Evolutionary conservation across 139 green algal genomes (phyloP).

Genomic region (Chlorella sp.): DNA sequence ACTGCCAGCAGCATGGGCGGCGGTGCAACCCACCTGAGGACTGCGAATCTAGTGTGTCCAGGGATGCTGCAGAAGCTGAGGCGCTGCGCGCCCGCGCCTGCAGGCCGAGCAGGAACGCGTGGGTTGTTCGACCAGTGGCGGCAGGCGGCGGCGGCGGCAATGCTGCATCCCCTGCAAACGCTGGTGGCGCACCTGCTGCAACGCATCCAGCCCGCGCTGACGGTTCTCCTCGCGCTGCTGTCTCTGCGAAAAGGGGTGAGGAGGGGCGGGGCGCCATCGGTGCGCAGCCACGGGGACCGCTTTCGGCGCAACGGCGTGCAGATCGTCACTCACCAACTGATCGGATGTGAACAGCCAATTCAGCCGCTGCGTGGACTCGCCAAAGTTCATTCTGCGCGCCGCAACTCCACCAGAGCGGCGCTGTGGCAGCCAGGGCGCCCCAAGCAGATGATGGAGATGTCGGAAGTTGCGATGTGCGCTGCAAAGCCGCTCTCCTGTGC

Average conservation of each 20-base stretch:
- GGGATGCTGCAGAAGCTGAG: not conserved
- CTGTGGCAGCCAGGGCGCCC: no score
- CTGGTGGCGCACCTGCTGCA: not conserved
- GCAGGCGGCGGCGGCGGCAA: not conserved
- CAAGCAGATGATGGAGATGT: no score
- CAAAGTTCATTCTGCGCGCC: constrained; percentile 60
- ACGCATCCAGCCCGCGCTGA: constrained; percentile 14
- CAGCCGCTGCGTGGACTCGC: constrained; percentile 39
- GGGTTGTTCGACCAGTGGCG: not conserved
- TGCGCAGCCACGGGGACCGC: no score
- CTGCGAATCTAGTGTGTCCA: not conserved
- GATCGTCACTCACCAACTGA: constrained; percentile 47
- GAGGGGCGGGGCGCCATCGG: no score
- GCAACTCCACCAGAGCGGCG: not conserved
- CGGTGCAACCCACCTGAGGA: not conserved
- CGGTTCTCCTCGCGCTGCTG: constrained; percentile 24
- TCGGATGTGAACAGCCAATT: constrained; percentile 49
- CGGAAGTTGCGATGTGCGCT: no score
- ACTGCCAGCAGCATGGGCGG: no score
- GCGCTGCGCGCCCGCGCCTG: not conserved
- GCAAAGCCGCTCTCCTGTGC: no score
- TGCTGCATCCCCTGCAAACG: no score
- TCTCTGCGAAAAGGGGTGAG: constrained; percentile 18
- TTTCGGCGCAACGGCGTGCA: not conserved
- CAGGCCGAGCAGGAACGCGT: not conserved